Evolutionary conservation across 768 basidiomycete species (phyloP).

Genomic region (Xerocomellus amylosporus): DNA sequence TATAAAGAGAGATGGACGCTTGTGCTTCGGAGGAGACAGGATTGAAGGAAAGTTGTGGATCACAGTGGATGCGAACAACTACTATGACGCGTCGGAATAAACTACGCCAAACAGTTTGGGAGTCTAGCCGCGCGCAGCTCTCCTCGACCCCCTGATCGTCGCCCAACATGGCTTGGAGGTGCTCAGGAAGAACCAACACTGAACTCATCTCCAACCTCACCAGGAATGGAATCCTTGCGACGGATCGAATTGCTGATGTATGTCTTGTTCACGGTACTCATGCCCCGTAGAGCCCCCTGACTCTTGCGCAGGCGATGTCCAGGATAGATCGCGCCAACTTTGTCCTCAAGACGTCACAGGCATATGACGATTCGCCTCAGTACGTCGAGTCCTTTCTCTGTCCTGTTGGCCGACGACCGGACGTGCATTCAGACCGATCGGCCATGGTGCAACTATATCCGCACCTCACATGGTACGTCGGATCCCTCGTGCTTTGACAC

Average conservation of each 20-base stretch:
- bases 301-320: conserved; percentile 56
- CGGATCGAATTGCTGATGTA: conserved; percentile 56
- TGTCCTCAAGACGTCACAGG: conserved; percentile 46
- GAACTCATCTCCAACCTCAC: conserved; percentile 73
- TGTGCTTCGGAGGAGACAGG: no score
- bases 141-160: neutral
- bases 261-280: conserved; percentile 14
- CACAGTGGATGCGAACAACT: no score
- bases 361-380: conserved; percentile 82
- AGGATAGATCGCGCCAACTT: conserved; percentile 70
- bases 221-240: conserved; percentile 50
- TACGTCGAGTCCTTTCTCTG: conserved; percentile 36
- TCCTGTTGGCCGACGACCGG: neutral
- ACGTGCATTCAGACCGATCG: conserved; percentile 53
- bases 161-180: conserved; percentile 75
- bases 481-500: neutral
- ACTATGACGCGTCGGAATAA: conserved; percentile 4
- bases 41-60: neutral
- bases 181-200: conserved; percentile 62
- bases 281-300: neutral
- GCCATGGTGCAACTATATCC: conserved; percentile 87
- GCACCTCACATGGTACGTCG: conserved; percentile 88
- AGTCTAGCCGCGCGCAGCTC: no score
- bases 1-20: neutral
- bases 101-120: conserved; percentile 9